Percentiles rank a stretch among this genome's conserved stretches.
These are phyloP conservation scores for Tinospora cordifolia DNA, from an alignment of 164 flowering plant species.

Conservation along the genomic window DNA sequence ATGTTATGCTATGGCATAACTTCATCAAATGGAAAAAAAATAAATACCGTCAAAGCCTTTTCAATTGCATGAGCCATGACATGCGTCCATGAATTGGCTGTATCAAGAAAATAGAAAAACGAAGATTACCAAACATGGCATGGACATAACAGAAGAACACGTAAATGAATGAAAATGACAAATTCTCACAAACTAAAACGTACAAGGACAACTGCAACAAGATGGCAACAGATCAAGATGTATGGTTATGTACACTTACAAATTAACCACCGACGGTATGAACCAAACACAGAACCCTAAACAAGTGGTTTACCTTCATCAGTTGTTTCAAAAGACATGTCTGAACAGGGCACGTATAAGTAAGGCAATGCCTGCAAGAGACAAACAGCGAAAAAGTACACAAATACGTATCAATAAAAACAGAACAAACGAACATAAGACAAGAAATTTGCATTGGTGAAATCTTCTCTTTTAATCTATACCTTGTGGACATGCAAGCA, in stretches of 20 bases:
- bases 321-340: slow-evolving; percentile 29
- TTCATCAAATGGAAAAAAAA: slow-evolving; percentile 2
- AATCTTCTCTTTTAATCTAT: slow-evolving; percentile 7
- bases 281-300: background rate
- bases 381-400: slow-evolving; percentile 5
- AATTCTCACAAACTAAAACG: background rate
- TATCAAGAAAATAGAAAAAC: background rate
- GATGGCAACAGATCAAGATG: background rate
- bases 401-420: background rate
- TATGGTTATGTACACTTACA: background rate
- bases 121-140: background rate
- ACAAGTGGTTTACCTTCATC: slow-evolving; percentile 41
- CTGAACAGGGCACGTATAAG: slow-evolving; percentile 70
- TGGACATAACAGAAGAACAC: background rate
- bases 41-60: slow-evolving; percentile 80
- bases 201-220: background rate
- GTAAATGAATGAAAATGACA: background rate
- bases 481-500: slow-evolving; percentile 77
- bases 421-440: too few species aligned
- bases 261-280: background rate
- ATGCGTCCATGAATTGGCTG: slow-evolving; percentile 43
- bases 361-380: slow-evolving; percentile 75
- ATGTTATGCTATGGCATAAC: background rate
- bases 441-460: background rate
- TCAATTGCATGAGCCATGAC: slow-evolving; percentile 50